phyloP scores from a whole-genome alignment of 331 rosid genomes.

The Quercus tomentella region DNA sequence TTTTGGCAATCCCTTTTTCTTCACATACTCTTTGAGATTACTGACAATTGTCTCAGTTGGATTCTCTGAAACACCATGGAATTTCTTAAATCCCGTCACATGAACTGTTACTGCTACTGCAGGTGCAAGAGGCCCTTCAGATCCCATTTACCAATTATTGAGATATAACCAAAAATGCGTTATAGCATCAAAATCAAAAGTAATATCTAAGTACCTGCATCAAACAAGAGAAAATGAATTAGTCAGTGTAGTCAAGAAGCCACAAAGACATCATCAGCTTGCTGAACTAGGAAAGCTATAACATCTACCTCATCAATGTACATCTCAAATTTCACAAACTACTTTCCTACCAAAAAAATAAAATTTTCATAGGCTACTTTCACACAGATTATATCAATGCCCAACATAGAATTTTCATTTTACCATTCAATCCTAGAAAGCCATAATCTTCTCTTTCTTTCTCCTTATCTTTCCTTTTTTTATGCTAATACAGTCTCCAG shows the following conservation, averaged over 20 bases:
- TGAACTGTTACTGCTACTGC: slow-evolving; percentile 62
- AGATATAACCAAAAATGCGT: slow-evolving; percentile 17
- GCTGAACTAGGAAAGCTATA: not conserved
- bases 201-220: slow-evolving; percentile 45
- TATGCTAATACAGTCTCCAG: not conserved
- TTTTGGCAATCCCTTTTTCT: slow-evolving; percentile 72
- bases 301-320: not conserved
- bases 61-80: slow-evolving; percentile 94
- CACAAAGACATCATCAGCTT: not conserved
- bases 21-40: slow-evolving; percentile 62
- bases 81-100: slow-evolving; percentile 93
- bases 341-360: no score
- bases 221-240: slow-evolving; percentile 15
- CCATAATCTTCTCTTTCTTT: not conserved
- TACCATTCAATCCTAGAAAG: not conserved
- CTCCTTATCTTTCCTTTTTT: not conserved
- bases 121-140: slow-evolving; percentile 74
- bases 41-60: slow-evolving; percentile 79
- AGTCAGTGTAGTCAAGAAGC: not conserved
- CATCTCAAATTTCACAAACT: not conserved
- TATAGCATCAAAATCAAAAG: slow-evolving; percentile 31
- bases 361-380: no score
- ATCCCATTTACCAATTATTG: slow-evolving; percentile 65
- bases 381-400: not conserved
- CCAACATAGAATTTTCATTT: not conserved